phyloP scores from a whole-genome alignment of 352 stramenopile genomes.

The Phytophthora sojae region DNA sequence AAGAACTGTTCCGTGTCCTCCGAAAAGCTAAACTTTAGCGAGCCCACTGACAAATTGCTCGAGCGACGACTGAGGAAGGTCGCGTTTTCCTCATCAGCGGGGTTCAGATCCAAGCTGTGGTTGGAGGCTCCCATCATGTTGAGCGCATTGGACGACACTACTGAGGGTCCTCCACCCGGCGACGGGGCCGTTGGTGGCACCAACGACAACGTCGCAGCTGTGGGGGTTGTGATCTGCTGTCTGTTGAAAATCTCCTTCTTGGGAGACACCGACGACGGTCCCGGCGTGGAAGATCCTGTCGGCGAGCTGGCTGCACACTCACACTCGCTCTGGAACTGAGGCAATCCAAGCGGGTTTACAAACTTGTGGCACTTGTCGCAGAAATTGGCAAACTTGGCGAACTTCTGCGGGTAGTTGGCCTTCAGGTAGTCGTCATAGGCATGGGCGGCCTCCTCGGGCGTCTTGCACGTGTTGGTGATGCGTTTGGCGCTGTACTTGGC shows the following conservation, averaged over 20 bases:
- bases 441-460: slow-evolving; percentile 81
- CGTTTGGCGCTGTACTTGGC: slow-evolving; percentile 90
- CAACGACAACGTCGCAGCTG: slow-evolving; percentile 30
- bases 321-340: slow-evolving; percentile 81
- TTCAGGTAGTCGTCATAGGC: slow-evolving; percentile 89
- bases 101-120: slow-evolving; percentile 47
- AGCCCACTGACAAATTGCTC: slow-evolving; percentile 76
- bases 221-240: slow-evolving; percentile 47
- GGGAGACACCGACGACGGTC: slow-evolving; percentile 30
- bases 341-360: slow-evolving; percentile 80
- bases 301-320: slow-evolving; percentile 53
- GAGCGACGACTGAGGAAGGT: slow-evolving; percentile 44
- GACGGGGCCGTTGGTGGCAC: slow-evolving; percentile 43
- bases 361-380: slow-evolving; percentile 83
- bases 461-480: slow-evolving; percentile 91
- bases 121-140: slow-evolving; percentile 38
- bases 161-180: slow-evolving; percentile 31
- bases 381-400: slow-evolving; percentile 89
- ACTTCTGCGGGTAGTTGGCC: slow-evolving; percentile 83
- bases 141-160: slow-evolving; percentile 8
- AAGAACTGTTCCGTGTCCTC: slow-evolving; percentile 78
- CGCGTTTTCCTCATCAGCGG: slow-evolving; percentile 44
- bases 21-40: slow-evolving; percentile 77
- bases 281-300: slow-evolving; percentile 16
- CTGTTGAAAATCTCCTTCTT: slow-evolving; percentile 51